Percentiles rank a stretch among this genome's conserved stretches.
phyloP scores from a whole-genome alignment of 2,329 filamentous ascomycete genomes.

The Talaromyces verruculosus region DNA sequence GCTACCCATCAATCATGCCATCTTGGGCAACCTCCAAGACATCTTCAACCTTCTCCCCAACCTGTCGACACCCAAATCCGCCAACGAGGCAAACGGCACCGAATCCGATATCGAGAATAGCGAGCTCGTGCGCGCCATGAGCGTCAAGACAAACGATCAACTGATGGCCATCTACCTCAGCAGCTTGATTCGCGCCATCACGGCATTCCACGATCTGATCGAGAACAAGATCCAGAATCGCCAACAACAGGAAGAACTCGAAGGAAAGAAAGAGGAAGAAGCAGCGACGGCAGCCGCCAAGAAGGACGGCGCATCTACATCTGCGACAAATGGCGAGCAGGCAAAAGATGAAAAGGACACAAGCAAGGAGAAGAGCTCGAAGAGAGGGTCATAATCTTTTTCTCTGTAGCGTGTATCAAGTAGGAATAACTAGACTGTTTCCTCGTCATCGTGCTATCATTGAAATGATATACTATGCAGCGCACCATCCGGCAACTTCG shows the following conservation, averaged over 20 bases:
- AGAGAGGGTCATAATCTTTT: constrained; percentile 56
- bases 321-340: constrained; percentile 51
- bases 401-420: neutral
- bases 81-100: constrained; percentile 51
- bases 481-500: constrained; percentile 71
- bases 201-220: constrained; percentile 97
- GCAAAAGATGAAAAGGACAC: constrained; percentile 52
- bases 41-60: constrained; percentile 98
- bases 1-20: constrained; percentile 93
- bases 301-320: constrained; percentile 59
- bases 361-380: constrained; percentile 59
- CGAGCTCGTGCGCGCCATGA: constrained; percentile 94
- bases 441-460: neutral
- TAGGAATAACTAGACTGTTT: constrained; percentile 26
- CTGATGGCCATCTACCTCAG: constrained; percentile 97
- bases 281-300: constrained; percentile 55
- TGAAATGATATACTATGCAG: constrained; percentile 39
- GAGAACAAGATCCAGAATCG: constrained; percentile 99
- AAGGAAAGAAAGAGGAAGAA: constrained; percentile 70
- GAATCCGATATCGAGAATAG: constrained; percentile 62
- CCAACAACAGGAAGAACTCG: constrained; percentile 94
- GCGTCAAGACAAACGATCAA: constrained; percentile 98
- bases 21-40: constrained; percentile 96
- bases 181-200: constrained; percentile 94
- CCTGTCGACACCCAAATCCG: constrained; percentile 75